Conservation (phyloP, 352 stramenopile genomes). For the Pythium monospermum region DNA sequence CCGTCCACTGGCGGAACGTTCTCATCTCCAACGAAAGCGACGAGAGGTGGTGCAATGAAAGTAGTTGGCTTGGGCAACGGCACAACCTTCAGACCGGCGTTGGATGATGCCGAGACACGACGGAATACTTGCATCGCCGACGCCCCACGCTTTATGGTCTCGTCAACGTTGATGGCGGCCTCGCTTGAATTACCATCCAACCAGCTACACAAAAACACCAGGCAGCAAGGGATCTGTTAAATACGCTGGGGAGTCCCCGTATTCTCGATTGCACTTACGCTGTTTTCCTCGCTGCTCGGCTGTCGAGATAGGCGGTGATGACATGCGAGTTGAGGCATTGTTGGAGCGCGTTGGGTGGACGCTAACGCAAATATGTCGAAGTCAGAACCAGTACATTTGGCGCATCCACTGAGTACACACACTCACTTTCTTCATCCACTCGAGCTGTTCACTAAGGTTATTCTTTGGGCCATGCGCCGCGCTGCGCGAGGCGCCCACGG, state of each 20-base stretch:
- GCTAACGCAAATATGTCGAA: too few relatives aligned
- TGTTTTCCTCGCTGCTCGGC: constrained; percentile 38
- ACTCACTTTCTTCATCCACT: constrained; percentile 49
- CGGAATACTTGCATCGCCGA: constrained; percentile 13
- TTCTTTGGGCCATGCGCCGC: constrained; percentile 27
- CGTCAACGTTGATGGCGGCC: constrained; percentile 3
- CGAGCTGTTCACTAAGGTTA: constrained; percentile 61
- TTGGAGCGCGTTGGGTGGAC: constrained; percentile 42
- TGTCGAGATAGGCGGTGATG: constrained; percentile 69
- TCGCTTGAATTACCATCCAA: neutral
- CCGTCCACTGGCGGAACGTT: neutral
- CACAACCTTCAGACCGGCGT: neutral
- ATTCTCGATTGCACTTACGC: constrained; percentile 19
- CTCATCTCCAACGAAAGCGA: constrained; percentile 14
- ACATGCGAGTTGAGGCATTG: constrained; percentile 78
- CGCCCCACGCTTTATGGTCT: constrained; percentile 20
- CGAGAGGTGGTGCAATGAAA: constrained; percentile 7
- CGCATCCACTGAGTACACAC: too few relatives aligned
- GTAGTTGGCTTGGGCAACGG: constrained; percentile 1
- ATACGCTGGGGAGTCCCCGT: neutral
- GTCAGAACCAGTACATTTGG: too few relatives aligned
- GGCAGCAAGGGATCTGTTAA: too few relatives aligned
- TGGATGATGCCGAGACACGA: constrained; percentile 4
- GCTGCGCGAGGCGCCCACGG: neutral
- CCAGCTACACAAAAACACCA: too few relatives aligned